Conservation (phyloP, 202 grass and related monocot species). For the Eragrostis tef region DNA sequence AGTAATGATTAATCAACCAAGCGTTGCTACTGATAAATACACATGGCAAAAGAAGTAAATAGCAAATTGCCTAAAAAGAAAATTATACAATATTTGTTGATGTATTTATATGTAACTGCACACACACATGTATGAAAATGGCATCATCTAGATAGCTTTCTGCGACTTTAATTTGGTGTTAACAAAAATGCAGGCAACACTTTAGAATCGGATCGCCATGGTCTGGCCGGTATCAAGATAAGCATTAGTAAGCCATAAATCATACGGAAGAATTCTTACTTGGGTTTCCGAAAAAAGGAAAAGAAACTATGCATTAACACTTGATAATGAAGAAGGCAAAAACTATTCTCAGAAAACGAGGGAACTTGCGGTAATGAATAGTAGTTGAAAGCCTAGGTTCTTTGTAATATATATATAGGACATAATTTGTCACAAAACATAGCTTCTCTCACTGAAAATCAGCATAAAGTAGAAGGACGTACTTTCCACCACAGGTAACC, state of each 20-base stretch:
- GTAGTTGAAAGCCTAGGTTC: not conserved
- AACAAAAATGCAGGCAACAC: not conserved
- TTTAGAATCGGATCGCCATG: not conserved
- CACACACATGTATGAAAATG: not conserved
- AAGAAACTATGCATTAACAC: not conserved
- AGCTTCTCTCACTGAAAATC: not conserved
- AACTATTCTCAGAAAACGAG: too few species aligned
- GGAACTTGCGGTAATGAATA: not conserved
- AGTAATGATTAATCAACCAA: constrained; percentile 12
- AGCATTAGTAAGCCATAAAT: not conserved
- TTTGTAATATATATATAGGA: not conserved
- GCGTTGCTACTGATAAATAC: not conserved
- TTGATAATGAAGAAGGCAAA: too few species aligned
- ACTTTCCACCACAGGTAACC: constrained; percentile 96
- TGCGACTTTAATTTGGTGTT: not conserved
- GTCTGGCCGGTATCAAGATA: not conserved
- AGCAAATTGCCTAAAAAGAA: not conserved
- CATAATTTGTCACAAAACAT: not conserved
- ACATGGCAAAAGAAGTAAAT: not conserved
- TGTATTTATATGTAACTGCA: not conserved
- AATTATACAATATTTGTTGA: not conserved
- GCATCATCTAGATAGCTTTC: not conserved
- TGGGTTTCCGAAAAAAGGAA: not conserved
- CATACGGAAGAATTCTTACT: not conserved
- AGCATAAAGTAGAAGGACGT: constrained; percentile 30